Evolutionary conservation across 257 asterid genomes (phyloP).

Genomic region (Solanum ossicruentum): DNA sequence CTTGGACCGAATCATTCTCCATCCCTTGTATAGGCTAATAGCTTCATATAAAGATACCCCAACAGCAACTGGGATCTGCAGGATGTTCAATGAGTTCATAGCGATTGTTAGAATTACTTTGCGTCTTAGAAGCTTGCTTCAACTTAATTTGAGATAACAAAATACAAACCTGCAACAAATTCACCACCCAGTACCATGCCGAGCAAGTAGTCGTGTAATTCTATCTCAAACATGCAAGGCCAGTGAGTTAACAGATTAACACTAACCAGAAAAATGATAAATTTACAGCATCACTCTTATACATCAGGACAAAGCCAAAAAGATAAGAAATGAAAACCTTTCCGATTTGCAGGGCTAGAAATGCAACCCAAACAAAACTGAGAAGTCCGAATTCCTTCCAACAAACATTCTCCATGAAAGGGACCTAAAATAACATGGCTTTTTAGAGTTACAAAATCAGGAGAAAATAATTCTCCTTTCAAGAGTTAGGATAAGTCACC

Average conservation of each 20-base stretch:
- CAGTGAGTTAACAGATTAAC: neutral
- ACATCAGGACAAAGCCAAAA: neutral
- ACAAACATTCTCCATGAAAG: conserved; percentile 65
- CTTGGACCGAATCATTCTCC: conserved; percentile 70
- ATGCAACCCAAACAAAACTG: conserved; percentile 65
- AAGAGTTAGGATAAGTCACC: conserved; percentile 23
- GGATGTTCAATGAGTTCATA: neutral
- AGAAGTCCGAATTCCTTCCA: conserved; percentile 96
- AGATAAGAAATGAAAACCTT: conserved; percentile 40
- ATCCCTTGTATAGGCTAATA: conserved; percentile 62
- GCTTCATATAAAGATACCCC: conserved; percentile 67
- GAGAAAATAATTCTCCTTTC: neutral
- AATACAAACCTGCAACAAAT: conserved; percentile 67
- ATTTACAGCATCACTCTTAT: neutral
- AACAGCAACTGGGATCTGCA: conserved; percentile 72
- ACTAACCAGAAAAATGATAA: neutral
- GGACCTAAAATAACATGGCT: conserved; percentile 23
- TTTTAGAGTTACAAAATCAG: neutral
- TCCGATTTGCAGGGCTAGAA: conserved; percentile 58
- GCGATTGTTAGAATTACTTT: neutral
- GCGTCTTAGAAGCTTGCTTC: neutral
- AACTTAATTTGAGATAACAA: neutral
- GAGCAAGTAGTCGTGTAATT: conserved; percentile 57
- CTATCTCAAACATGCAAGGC: conserved; percentile 31
- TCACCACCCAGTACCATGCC: conserved; percentile 66